Evolutionary conservation across 345 rosid genomes (phyloP).

Genomic region (Streptanthus diversifolius): DNA sequence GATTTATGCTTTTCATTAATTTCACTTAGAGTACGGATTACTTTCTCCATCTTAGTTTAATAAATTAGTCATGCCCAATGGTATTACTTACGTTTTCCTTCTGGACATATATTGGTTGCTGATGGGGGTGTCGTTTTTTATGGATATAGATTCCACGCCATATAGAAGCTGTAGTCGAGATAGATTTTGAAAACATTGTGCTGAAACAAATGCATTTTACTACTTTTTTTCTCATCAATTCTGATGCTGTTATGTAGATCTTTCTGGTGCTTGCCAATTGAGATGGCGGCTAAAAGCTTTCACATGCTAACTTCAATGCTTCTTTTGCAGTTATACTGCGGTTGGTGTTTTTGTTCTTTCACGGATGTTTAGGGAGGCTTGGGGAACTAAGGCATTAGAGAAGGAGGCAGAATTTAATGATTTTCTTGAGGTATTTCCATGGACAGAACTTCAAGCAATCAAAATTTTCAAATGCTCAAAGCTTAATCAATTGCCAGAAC

Average conservation of each 20-base stretch:
- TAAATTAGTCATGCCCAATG: background rate
- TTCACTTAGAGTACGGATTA: background rate
- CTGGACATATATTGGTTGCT: background rate
- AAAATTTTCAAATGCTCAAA: background rate
- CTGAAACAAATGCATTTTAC: conserved; percentile 1
- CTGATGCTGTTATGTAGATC: background rate
- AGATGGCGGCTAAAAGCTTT: background rate
- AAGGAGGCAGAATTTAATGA: conserved; percentile 75
- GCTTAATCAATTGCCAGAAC: conserved; percentile 2
- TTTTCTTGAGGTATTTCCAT: conserved; percentile 72
- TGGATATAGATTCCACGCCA: conserved; percentile 4
- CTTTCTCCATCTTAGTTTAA: conserved; percentile 1
- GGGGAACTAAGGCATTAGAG: conserved; percentile 71
- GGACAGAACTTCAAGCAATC: background rate
- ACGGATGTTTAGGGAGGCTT: conserved; percentile 75
- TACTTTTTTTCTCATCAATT: background rate
- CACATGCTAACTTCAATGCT: background rate
- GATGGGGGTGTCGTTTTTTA: background rate
- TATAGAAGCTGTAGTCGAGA: background rate
- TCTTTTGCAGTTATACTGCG: conserved; percentile 71
- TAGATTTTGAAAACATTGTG: background rate
- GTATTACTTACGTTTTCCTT: background rate
- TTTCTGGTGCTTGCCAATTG: conserved; percentile 11
- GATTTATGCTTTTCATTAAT: conserved; percentile 1
- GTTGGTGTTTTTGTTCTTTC: conserved; percentile 98